Evolutionary conservation across 106 monocot genomes (phyloP), one percentile per base, ranked within the genome.

Genomic region (Dendrobium nobile): DNA sequence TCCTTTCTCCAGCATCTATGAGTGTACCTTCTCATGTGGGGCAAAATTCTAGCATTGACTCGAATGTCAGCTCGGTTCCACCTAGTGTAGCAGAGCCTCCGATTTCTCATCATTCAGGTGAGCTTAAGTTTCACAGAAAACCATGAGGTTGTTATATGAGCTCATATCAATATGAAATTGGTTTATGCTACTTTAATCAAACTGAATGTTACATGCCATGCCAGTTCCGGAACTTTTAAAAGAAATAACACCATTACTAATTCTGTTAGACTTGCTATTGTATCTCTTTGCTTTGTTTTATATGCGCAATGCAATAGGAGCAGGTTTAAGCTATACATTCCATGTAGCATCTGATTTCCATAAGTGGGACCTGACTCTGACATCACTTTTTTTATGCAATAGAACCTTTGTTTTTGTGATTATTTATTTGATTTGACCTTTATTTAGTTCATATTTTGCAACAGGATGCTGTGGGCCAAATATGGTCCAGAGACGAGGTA

Each of bases 381-480:
- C 15, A 56, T 56, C 13, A 19, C 24, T n/a, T 65, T 65, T n/a
- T 65, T 24, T 7, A 1, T 65, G 22, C 15, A 70, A 70, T 70
- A 11, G 70, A 70, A 4, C 31, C 3, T 28, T 37, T 33, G 33
- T 70, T 70, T 28, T 70, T 33, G 28, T 33, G 0, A 33, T 70
- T 70, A 33, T 70, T 70, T 37, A 15, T 37, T 37, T 37, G 20
- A 24, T 0, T 24, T 47, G 76, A 47, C 27, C 47, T 48, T 24
- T 48, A 27, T 24, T 76, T 76, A 47, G 22, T 15, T 76, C 18
- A 47, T 76, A 7, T 13, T 48, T 70, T 83, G 26, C 47, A 15
- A 13, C 80, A 98, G 98, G 90, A 65, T 98, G 98, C 79, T 98
- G 98, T 77, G 85, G 79, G 40, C 85, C 85, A 2, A 88, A 94